phyloP scores from a whole-genome alignment of 2,329 filamentous ascomycete species.

The Arthroderma uncinatum region DNA sequence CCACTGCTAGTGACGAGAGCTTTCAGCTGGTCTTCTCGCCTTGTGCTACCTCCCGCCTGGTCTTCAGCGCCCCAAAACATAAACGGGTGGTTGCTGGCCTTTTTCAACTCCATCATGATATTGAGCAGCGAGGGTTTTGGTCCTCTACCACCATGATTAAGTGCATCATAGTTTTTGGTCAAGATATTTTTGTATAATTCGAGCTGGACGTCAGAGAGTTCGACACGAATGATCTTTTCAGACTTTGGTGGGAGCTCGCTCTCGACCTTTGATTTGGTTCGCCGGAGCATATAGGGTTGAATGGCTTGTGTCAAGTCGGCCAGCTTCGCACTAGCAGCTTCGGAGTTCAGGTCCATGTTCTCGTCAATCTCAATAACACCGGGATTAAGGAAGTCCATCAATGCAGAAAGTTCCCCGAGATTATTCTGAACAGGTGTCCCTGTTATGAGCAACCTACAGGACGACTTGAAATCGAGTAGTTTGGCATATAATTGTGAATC shows the following conservation, averaged over 20 bases:
- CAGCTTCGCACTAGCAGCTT: conserved; percentile 76
- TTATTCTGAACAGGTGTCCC: conserved; percentile 98
- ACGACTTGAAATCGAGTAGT: conserved; percentile 73
- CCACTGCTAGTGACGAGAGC: conserved; percentile 92
- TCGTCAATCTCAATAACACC: conserved; percentile 84
- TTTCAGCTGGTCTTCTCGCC: conserved; percentile 82
- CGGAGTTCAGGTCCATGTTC: conserved; percentile 71
- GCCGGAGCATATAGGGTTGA: conserved; percentile 84
- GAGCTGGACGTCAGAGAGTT: conserved; percentile 87
- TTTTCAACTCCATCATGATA: conserved; percentile 99
- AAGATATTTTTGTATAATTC: conserved; percentile 99
- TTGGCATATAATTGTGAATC: conserved; percentile 87
- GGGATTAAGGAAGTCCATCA: conserved; percentile 96
- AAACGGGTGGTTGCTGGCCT: conserved; percentile 96
- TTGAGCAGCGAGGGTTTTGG: conserved; percentile 93
- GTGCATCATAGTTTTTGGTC: conserved; percentile 86
- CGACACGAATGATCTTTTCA: conserved; percentile 97
- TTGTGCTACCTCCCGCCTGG: conserved; percentile 63
- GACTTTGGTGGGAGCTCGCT: conserved; percentile 93
- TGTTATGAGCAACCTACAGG: conserved; percentile 84
- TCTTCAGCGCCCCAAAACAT: conserved; percentile 95
- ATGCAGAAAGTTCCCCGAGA: conserved; percentile 75
- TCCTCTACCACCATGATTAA: conserved; percentile 80
- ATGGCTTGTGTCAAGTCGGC: conserved; percentile 75
- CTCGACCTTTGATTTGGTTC: conserved; percentile 95